Evolutionary conservation across 352 stramenopile genomes (phyloP), one percentile per base, ranked within the genome.

Genomic region (Globisporangium canariense): DNA sequence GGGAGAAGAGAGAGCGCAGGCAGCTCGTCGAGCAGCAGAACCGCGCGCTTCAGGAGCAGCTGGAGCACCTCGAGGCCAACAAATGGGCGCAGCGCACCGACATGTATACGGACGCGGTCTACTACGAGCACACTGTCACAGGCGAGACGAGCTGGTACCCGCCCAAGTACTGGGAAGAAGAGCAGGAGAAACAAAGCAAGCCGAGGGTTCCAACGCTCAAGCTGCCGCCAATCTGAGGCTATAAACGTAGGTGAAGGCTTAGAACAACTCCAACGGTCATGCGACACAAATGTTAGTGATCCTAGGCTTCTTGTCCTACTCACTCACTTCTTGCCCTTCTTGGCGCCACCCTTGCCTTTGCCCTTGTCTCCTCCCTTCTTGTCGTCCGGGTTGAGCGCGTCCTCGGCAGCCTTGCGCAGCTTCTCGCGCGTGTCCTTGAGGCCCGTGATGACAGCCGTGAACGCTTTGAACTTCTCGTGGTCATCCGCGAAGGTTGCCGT

Each of bases 381-480:
- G 62, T 88, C 85, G 45, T 88, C 82, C 10, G 76, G 54, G 53
- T 89, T 87, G 4, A 86, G 74, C 28, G 79, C 79, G 18, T 85
- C 80, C 16, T 75, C 73, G 10, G 79, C 76, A 10, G 76, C 76
- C 64, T 89, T 91, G 13, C 86, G 77, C 7, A 90, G 63, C 43
- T 85, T 86, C 40, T 90, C 83, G 20, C 80, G 79, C 9, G 78
- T 84, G 30, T 89, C 81, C 59, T 91, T 89, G 47, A 96, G 69
- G 1, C 87, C 86, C 20, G 86, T 88, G 53, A 94, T 78, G 46
- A 79, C 60, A 10, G 77, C 79, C 18, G 83, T 95, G 63, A 95
- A 96, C 22, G 72, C 67, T 60, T 91, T 83, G 41, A 94, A 88
- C 67, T 90, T 88, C 3, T 88, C 86, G 55, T 90, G 70, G 64